Evolutionary conservation across 352 stramenopile species (phyloP).

Genomic region (Pythium dissimile): DNA sequence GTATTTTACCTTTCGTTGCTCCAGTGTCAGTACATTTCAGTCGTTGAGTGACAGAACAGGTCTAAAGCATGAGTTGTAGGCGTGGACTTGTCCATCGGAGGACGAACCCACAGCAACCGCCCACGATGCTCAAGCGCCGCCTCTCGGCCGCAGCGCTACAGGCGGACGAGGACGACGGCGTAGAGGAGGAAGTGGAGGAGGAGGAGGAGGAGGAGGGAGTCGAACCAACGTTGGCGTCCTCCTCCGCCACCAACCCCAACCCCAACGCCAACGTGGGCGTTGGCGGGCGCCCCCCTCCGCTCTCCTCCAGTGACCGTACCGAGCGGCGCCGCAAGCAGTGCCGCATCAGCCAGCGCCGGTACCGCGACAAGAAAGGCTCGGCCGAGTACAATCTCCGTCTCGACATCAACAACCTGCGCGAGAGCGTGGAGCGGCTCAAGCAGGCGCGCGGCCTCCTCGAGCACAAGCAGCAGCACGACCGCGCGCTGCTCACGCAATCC

Average conservation of each 20-base stretch:
- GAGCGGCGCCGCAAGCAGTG: slow-evolving; percentile 54
- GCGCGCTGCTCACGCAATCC: slow-evolving; percentile 26
- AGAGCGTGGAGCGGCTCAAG: slow-evolving; percentile 51
- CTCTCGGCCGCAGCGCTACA: neutral
- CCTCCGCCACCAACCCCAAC: neutral
- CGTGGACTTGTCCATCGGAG: neutral
- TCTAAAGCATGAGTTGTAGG: no score
- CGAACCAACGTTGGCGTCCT: neutral
- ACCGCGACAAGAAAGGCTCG: slow-evolving; percentile 66
- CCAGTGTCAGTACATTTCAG: slow-evolving; percentile 8
- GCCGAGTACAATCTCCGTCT: slow-evolving; percentile 63
- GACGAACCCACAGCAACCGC: neutral
- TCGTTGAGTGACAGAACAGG: neutral
- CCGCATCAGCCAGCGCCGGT: slow-evolving; percentile 63
- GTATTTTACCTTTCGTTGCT: neutral
- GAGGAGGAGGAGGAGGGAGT: neutral
- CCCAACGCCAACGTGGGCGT: neutral
- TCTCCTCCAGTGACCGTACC: slow-evolving; percentile 19
- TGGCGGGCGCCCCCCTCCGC: neutral
- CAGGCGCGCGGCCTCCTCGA: slow-evolving; percentile 40
- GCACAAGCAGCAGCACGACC: slow-evolving; percentile 42
- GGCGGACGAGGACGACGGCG: neutral
- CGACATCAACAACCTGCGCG: slow-evolving; percentile 57
- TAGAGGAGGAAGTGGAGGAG: neutral
- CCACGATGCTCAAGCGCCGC: slow-evolving; percentile 13